phyloP scores from a whole-genome alignment of 2,329 filamentous ascomycete genomes.

The Scedosporium dehoogii region DNA sequence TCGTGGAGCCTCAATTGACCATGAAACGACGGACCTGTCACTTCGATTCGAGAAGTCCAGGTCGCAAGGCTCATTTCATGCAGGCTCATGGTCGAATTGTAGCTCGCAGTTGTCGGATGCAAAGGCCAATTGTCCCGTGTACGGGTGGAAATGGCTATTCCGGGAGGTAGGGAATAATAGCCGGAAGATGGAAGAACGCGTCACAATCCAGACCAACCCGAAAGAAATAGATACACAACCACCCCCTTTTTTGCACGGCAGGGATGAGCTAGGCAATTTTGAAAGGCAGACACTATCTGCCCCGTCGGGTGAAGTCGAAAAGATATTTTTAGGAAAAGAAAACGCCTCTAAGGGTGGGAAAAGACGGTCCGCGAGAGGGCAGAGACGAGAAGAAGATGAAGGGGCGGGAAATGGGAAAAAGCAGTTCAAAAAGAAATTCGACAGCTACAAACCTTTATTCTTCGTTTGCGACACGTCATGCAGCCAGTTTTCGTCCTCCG shows the following conservation, averaged over 20 bases:
- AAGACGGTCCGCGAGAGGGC: background rate
- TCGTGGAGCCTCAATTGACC: background rate
- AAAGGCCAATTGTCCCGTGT: slow-evolving; percentile 6
- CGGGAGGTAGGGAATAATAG: slow-evolving; percentile 8
- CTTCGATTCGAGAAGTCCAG: background rate
- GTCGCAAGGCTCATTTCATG: background rate
- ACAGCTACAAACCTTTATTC: slow-evolving; percentile 45
- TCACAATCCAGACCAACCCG: background rate
- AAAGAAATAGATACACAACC: background rate
- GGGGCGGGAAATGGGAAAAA: background rate
- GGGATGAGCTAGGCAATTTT: background rate
- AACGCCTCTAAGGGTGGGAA: slow-evolving; percentile 2
- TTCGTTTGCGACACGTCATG: slow-evolving; percentile 49
- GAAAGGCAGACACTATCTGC: background rate
- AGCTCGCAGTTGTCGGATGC: background rate
- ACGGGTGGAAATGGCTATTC: background rate
- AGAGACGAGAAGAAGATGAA: background rate
- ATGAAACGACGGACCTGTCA: background rate
- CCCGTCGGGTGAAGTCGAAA: background rate
- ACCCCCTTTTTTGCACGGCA: background rate
- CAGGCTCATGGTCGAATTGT: background rate
- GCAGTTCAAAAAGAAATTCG: background rate
- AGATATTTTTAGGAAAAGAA: slow-evolving; percentile 1
- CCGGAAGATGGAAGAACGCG: slow-evolving; percentile 8
- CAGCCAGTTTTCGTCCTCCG: slow-evolving; percentile 54